Evolutionary conservation across 306 rosid genomes (phyloP), one percentile per base, ranked within the genome.

Genomic region (Corylus avellana): DNA sequence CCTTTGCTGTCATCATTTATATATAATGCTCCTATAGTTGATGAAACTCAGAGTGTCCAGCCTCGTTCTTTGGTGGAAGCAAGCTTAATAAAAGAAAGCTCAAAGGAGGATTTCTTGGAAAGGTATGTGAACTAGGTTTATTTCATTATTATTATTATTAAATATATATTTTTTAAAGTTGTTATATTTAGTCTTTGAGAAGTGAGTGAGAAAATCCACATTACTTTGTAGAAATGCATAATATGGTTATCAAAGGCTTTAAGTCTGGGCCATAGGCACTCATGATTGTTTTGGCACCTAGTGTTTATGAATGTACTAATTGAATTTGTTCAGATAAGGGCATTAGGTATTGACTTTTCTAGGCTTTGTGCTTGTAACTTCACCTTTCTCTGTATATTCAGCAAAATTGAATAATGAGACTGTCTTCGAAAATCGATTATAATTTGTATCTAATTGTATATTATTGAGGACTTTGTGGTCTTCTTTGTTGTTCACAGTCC

Each of bases 1-100:
- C 92, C 92, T 63, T 70, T 95, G 87, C 71, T 95, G 83, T 87
- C 91, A 46, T 92, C 98, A 18, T 95, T 95, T 82, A 92, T 93
- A 44, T 91, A 85, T 85, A 90, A 87, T 84, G 88, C 92, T 11
- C 80, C 76, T 61, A 55, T 64, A 11, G 83, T 72, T 51, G 85
- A 87, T 80, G 92, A 87, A 78, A 76, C 87, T 70, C 70, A 7
- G 12, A 87, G 79, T 39, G 79, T 51, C 48, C 86, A 71, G 66
- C 71, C 91, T 66, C 73, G 69, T 80, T 76, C 89, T 68, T 84
- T 86, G 42, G 78, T 70, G 12, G 92, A 89, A 82, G 80, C 81
- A 63, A 72, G 82, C 72, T 18, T 57, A 17, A 82, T 73, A 50
- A 88, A 88, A 78, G 92, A 83, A 79, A 87, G 78, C 83, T 73